These are phyloP conservation scores for Corymbia calophylla DNA, from an alignment of 441 rosid genomes.

Conservation along the genomic window DNA sequence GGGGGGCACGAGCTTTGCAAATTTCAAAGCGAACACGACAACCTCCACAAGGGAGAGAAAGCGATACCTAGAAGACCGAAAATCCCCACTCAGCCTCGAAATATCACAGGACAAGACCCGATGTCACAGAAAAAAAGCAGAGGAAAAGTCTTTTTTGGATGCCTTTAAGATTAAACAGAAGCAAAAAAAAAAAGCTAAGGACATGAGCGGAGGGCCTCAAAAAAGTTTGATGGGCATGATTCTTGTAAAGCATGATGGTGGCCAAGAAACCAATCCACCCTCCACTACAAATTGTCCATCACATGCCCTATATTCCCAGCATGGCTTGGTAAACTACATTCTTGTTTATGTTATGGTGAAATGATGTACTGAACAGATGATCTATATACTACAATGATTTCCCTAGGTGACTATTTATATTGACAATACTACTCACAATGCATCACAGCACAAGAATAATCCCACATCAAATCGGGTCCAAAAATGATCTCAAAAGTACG, in stretches of 20 bases:
- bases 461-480: fast-evolving
- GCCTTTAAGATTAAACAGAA: background rate
- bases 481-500: background rate
- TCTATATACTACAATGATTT: background rate
- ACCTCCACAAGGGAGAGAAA: background rate
- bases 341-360: background rate
- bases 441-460: background rate
- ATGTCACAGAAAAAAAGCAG: background rate
- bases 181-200: background rate
- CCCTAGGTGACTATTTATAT: background rate
- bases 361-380: background rate
- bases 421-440: background rate
- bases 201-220: background rate
- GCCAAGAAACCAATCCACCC: background rate
- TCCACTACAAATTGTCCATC: background rate
- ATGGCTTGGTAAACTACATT: background rate
- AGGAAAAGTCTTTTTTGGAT: background rate
- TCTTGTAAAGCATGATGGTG: background rate
- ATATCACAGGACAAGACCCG: background rate
- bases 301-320: background rate
- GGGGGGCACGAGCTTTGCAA: background rate
- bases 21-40: background rate
- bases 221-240: background rate
- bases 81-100: background rate
- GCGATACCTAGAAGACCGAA: background rate